Conservation (phyloP, 305 asterid species). For the Petunia hybrid region DNA sequence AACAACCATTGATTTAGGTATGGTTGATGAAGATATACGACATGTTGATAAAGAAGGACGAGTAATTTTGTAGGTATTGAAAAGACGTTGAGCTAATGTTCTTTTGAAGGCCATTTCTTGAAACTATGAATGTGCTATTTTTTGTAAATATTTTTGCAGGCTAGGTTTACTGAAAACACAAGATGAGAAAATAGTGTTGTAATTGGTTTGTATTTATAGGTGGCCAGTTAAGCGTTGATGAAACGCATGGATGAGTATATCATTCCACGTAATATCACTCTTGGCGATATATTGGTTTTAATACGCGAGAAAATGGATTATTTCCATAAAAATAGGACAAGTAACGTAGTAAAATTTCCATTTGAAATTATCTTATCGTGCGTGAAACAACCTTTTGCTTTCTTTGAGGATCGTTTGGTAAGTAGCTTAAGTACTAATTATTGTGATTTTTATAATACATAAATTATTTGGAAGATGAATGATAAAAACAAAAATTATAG, state of each 20-base stretch:
- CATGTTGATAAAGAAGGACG: slow-evolving; percentile 39
- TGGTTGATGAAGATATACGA: slow-evolving; percentile 40
- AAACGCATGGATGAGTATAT: not conserved
- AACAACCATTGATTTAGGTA: slow-evolving; percentile 31
- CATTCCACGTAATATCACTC: not conserved
- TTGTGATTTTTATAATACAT: no score
- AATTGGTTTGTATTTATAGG: slow-evolving; percentile 28
- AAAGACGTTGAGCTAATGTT: slow-evolving; percentile 41
- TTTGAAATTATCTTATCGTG: not conserved
- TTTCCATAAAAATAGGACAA: not conserved
- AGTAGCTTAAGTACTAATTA: no score
- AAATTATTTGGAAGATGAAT: no score
- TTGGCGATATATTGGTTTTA: not conserved
- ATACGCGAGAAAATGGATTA: slow-evolving; percentile 6
- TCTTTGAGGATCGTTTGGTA: no score
- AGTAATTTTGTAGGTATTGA: slow-evolving; percentile 35
- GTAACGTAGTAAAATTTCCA: not conserved
- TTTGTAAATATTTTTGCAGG: not conserved
- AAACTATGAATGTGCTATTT: not conserved
- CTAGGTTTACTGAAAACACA: not conserved
- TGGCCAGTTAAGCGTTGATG: slow-evolving; percentile 29
- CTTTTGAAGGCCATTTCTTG: slow-evolving; percentile 47
- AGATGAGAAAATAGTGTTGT: not conserved
- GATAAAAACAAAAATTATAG: no score
- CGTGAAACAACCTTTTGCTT: not conserved